phyloP scores from a whole-genome alignment of 2,329 filamentous ascomycete species.

The Monosporascus sp. region DNA sequence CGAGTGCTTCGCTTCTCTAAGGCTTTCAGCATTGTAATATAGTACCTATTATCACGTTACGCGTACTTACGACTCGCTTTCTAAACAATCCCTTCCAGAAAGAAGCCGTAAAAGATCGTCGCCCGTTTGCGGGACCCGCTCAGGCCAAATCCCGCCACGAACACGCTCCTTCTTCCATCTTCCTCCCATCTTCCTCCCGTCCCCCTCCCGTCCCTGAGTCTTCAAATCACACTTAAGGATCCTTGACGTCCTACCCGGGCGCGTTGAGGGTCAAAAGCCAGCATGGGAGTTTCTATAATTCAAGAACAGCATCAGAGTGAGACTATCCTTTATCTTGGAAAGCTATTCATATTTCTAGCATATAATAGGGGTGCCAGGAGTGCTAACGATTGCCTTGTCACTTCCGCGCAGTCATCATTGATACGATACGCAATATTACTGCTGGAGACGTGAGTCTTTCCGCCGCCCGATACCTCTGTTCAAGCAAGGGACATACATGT shows the following conservation, averaged over 20 bases:
- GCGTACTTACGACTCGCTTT: background rate
- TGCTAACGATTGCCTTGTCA: conserved; percentile 9
- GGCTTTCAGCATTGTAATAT: too few species aligned
- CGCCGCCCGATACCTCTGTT: background rate
- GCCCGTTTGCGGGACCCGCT: too few species aligned
- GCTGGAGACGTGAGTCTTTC: conserved; percentile 64
- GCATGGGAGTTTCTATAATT: conserved; percentile 80
- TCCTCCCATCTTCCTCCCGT: background rate
- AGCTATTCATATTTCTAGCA: background rate
- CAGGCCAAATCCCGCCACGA: background rate
- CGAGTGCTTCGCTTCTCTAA: too few species aligned
- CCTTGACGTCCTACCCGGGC: background rate
- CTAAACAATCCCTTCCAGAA: too few species aligned
- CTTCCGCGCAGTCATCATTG: conserved; percentile 56
- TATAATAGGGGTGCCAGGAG: background rate
- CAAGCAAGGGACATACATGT: background rate
- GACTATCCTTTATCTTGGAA: conserved; percentile 19
- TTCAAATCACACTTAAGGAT: background rate
- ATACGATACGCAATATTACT: conserved; percentile 71
- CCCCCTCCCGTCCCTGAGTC: background rate
- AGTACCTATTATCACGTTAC: too few species aligned
- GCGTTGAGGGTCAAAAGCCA: conserved; percentile 31
- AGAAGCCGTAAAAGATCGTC: too few species aligned
- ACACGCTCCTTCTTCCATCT: background rate
- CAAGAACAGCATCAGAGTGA: conserved; percentile 75